Percentiles rank a stretch among this genome's conserved stretches.
Evolutionary conservation across 2,329 filamentous ascomycete genomes (phyloP).

Genomic region (Colletotrichum limetticola): DNA sequence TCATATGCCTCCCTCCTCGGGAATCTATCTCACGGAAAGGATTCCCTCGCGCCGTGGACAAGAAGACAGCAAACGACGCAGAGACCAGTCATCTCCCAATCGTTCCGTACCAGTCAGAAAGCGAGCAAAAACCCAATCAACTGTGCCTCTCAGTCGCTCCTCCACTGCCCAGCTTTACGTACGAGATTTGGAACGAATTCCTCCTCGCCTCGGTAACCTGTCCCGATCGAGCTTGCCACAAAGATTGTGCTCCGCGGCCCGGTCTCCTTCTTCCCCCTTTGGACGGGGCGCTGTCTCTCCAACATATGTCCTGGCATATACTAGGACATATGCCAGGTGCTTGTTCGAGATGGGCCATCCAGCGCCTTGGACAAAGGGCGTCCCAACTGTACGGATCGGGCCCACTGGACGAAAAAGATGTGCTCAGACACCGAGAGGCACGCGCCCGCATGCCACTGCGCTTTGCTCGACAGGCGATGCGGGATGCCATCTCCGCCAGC

Average conservation of each 20-base stretch:
- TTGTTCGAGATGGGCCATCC: not conserved
- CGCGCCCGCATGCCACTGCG: slow-evolving; percentile 2
- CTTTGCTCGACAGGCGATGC: not conserved
- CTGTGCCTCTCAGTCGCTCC: not conserved
- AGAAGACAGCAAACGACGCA: not conserved
- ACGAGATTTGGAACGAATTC: slow-evolving; percentile 8
- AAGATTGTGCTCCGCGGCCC: not conserved
- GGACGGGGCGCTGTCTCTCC: not conserved
- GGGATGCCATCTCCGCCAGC: not conserved
- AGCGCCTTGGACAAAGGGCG: not conserved
- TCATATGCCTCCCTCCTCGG: not conserved
- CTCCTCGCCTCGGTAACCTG: slow-evolving; percentile 12
- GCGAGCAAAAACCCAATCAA: not conserved
- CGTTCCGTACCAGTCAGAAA: not conserved
- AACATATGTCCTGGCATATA: not conserved
- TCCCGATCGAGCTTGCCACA: slow-evolving; percentile 22
- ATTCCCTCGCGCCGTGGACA: not conserved
- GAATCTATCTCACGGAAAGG: not conserved
- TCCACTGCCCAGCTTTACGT: slow-evolving; percentile 6
- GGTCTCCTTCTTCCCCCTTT: not conserved
- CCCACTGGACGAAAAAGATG: not conserved
- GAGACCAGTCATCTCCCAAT: not conserved
- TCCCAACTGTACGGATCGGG: not conserved
- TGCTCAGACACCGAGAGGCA: not conserved
- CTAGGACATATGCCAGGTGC: not conserved